Conservation (phyloP, 495 filamentous ascomycete genomes). For the Chaetomium tenue region DNA sequence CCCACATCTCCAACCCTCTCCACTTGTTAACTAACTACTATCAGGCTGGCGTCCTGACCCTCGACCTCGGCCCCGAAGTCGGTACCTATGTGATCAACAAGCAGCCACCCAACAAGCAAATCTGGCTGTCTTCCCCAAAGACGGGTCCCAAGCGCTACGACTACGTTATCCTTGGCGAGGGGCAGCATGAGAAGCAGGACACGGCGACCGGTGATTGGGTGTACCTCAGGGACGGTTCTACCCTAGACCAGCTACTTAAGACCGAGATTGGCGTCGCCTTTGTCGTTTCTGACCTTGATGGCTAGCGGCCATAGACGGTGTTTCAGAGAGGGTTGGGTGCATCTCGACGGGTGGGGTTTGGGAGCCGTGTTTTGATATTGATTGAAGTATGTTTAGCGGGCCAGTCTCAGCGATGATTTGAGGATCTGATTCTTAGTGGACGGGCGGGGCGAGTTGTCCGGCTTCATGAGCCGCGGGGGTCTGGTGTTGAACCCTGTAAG, state of each 20-base stretch:
- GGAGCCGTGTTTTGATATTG: background rate
- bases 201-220: constrained; percentile 73
- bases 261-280: constrained; percentile 63
- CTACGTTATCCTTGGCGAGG: constrained; percentile 69
- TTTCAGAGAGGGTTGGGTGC: background rate
- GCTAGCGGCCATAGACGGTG: constrained; percentile 13
- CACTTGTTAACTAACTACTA: constrained; percentile 25
- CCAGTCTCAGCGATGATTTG: background rate
- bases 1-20: constrained; percentile 19
- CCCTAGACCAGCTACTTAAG: constrained; percentile 66
- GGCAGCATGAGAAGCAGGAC: constrained; percentile 71
- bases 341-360: background rate
- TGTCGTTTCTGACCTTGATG: constrained; percentile 22
- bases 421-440: background rate
- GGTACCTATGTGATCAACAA: constrained; percentile 95
- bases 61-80: constrained; percentile 56
- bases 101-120: constrained; percentile 94
- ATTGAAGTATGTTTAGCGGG: background rate
- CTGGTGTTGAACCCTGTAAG: background rate
- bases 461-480: background rate
- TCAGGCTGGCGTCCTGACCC: constrained; percentile 80
- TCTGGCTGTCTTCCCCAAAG: constrained; percentile 91
- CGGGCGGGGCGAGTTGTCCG: background rate
- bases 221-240: constrained; percentile 75
- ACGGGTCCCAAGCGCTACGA: constrained; percentile 93